A percentile compares a stretch with the other conserved stretches of the same genome.
phyloP scores from a whole-genome alignment of 2,329 filamentous ascomycete genomes.

The Cordyceps farinosa region DNA sequence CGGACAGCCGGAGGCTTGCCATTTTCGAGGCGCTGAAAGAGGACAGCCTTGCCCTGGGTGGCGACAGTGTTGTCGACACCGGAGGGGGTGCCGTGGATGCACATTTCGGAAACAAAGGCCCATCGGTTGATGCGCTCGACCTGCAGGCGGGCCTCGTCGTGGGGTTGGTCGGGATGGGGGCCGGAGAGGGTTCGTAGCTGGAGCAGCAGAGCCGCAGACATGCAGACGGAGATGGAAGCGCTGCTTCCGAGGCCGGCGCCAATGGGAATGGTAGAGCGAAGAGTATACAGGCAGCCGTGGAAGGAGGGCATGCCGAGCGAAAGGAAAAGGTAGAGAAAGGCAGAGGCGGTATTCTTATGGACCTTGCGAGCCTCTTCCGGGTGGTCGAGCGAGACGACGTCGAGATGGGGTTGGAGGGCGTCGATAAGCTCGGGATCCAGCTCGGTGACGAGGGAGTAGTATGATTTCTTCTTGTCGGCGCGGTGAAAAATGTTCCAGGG shows the following conservation, averaged over 20 bases:
- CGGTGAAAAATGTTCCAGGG: slow-evolving; percentile 82
- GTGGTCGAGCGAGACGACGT: slow-evolving; percentile 62
- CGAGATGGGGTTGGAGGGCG: slow-evolving; percentile 76
- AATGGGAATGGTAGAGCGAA: slow-evolving; percentile 91
- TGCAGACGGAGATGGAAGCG: slow-evolving; percentile 88
- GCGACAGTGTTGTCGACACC: slow-evolving; percentile 97
- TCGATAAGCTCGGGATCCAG: slow-evolving; percentile 80
- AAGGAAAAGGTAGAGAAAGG: slow-evolving; percentile 90
- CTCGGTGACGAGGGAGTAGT: slow-evolving; percentile 82
- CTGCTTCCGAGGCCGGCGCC: slow-evolving; percentile 89
- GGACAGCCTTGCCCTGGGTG: slow-evolving; percentile 87
- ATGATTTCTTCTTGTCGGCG: slow-evolving; percentile 85
- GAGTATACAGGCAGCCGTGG: slow-evolving; percentile 79
- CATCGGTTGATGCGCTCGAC: slow-evolving; percentile 95
- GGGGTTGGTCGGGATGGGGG: slow-evolving; percentile 86
- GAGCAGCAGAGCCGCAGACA: slow-evolving; percentile 77
- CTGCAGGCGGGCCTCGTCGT: slow-evolving; percentile 82
- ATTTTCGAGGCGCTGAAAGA: slow-evolving; percentile 81
- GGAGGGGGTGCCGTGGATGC: slow-evolving; percentile 94
- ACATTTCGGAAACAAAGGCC: slow-evolving; percentile 96
- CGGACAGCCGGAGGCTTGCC: slow-evolving; percentile 71
- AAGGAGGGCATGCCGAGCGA: slow-evolving; percentile 78
- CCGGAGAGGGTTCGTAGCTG: slow-evolving; percentile 86
- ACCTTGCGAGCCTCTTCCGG: slow-evolving; percentile 75
- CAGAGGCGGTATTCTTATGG: slow-evolving; percentile 74